Percentiles rank a stretch among this genome's conserved stretches.
Evolutionary conservation across 2,329 filamentous ascomycete species (phyloP).

Genomic region (Eurotiales sp.): DNA sequence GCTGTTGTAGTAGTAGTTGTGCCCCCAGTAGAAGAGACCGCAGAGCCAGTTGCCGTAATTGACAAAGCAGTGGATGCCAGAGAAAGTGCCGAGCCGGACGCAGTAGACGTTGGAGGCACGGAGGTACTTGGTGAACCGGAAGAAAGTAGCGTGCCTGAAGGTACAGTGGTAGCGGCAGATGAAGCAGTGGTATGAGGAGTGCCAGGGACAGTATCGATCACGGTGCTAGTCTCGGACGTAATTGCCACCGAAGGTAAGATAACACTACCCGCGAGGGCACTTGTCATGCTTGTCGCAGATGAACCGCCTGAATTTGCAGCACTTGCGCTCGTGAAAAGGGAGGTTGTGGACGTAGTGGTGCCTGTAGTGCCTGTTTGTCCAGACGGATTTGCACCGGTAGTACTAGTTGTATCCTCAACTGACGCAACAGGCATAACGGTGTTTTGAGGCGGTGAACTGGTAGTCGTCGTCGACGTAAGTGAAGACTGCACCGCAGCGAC

Average conservation of each 20-base stretch:
- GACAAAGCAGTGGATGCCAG: neutral
- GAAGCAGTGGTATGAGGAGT: no score
- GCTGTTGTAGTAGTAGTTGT: neutral
- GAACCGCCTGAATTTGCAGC: neutral
- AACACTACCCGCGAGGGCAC: neutral
- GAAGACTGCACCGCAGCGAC: neutral
- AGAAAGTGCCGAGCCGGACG: neutral
- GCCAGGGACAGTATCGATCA: no score
- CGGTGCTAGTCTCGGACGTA: no score
- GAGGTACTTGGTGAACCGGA: neutral
- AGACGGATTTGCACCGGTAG: no score
- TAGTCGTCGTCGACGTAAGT: no score
- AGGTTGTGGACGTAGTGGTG: neutral
- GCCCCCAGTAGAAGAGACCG: neutral
- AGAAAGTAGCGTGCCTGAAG: neutral
- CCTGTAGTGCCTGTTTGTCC: no score
- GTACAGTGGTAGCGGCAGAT: neutral
- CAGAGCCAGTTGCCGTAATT: no score
- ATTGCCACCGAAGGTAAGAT: no score
- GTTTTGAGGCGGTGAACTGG: no score
- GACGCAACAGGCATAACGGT: no score
- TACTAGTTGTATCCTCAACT: no score
- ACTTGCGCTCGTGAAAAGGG: neutral
- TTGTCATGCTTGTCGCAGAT: neutral
- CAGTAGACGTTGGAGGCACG: neutral